These are phyloP conservation scores for Mycena latifolia DNA, from an alignment of 768 basidiomycete species.

Conservation along the genomic window DNA sequence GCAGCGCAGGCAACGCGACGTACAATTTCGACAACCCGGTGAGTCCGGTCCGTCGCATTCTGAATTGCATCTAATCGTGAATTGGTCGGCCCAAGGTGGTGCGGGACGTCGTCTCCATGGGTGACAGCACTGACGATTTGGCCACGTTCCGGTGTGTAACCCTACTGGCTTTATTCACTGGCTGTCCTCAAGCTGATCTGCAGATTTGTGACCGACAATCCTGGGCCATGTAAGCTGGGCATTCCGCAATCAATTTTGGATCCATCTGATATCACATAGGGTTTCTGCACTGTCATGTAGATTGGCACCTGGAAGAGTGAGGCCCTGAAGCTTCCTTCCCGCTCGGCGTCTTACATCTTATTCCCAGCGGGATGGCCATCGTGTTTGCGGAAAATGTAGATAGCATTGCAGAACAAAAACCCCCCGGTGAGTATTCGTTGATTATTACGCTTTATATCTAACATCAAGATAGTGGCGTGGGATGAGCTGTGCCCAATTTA, in stretches of 20 bases:
- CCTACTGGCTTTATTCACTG: not conserved
- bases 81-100: not conserved
- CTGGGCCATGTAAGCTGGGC: conserved; percentile 40
- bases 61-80: not conserved
- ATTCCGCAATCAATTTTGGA: not conserved
- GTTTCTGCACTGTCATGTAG: conserved; percentile 51
- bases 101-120: conserved; percentile 44
- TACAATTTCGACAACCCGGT: conserved; percentile 61
- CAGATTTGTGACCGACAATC: conserved; percentile 54
- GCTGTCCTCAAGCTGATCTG: too few relatives aligned
- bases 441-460: too few relatives aligned
- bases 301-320: conserved; percentile 54
- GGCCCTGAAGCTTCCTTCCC: not conserved
- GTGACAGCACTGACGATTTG: conserved; percentile 38
- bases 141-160: conserved; percentile 43
- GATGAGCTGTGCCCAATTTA: conserved; percentile 46
- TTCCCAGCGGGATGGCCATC: conserved; percentile 48
- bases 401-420: too few relatives aligned
- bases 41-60: not conserved
- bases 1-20: conserved; percentile 41
- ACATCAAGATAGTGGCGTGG: conserved; percentile 36
- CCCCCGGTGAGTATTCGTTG: not conserved
- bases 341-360: conserved; percentile 11
- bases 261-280: conserved; percentile 11
- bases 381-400: conserved; percentile 51